Base-by-base conservation (phyloP, 1,284 basidiomycete species). In the Puccinia triticina region DNA sequence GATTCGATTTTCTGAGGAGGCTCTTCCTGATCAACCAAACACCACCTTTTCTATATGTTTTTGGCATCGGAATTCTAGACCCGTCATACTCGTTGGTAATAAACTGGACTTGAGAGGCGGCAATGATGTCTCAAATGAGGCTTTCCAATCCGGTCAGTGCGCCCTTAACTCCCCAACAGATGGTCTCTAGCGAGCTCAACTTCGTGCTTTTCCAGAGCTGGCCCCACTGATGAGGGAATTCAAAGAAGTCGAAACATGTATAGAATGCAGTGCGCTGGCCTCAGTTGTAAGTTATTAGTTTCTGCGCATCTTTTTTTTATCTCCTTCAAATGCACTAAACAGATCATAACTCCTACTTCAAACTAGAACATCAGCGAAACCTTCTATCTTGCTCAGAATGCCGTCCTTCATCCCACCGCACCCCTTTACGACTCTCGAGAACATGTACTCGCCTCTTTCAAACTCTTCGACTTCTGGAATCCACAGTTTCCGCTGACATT, bases 321-420 rank as follows among this genome's bases (percentile, higher is more conserved):
- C 26, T 26, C 26, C 46, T 18, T 50, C 43, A 72, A 74, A 55
- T 74, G 16, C 16, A 37, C 66, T 69, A 69, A 55, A 5, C 48
- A 21, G 34, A n/a, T 73, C 29, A 8, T 76, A 53, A 48, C 46
- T 67, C 26, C 32, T 43, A 23, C 34, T 40, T 26, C 8, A 59
- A 53, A 59, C 12, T 88, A 96, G 83, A 99, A 99, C 88, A 93
- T 99, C 74, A 96, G 95, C 46, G 96, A 98, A 87, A 94, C 98
- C n/a, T 97, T 99, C 89, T 98, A 97, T 88, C 98, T 98, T 87
- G 96, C 97, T 0, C 96, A 98, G 88, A 98, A 98, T 87, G 97
- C 97, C 7, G 97, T 99, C 37, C 89, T 98, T 23, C 95, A 98
- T 87, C 96, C 97, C 0, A 97, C 96, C 7, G 96, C 97, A 10